Percentiles rank a stretch among this genome's conserved stretches.
These are phyloP conservation scores for Anthostomella pinea DNA, from an alignment of 2,329 filamentous ascomycete species.

Conservation along the genomic window DNA sequence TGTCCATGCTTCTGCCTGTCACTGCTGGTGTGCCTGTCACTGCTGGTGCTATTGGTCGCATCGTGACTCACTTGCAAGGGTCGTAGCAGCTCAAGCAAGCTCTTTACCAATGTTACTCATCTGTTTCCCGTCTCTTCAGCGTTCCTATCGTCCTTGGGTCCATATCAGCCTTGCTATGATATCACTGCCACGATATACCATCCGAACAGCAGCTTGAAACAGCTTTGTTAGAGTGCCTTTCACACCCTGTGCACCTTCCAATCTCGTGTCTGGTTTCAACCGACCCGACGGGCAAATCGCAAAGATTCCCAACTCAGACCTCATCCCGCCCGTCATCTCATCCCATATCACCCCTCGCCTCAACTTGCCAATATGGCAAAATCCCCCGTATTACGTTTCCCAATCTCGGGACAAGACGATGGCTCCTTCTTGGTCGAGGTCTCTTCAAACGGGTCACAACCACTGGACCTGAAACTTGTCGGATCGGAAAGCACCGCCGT, in stretches of 20 bases:
- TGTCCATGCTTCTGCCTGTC: too few species aligned
- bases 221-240: too few species aligned
- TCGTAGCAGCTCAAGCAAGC: slow-evolving; percentile 2
- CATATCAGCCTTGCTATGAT: slow-evolving; percentile 7
- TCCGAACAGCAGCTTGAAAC: slow-evolving; percentile 2
- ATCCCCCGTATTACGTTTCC: slow-evolving; percentile 52
- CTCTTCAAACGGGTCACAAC: slow-evolving; percentile 45
- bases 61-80: too few species aligned
- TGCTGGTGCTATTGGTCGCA: too few species aligned
- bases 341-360: slow-evolving; percentile 1
- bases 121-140: background rate
- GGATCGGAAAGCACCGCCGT: slow-evolving; percentile 65
- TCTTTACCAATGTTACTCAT: slow-evolving; percentile 8
- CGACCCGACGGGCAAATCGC: background rate
- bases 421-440: slow-evolving; percentile 61
- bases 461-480: slow-evolving; percentile 63
- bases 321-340: background rate
- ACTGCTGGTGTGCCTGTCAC: too few species aligned
- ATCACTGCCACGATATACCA: slow-evolving; percentile 1
- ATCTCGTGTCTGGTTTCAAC: slow-evolving; percentile 2
- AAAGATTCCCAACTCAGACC: slow-evolving; percentile 1
- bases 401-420: slow-evolving; percentile 50
- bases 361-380: slow-evolving; percentile 19
- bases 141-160: slow-evolving; percentile 1
- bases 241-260: slow-evolving; percentile 1